These are phyloP conservation scores for Leptosphaerulina australis DNA, from an alignment of 2,329 filamentous ascomycete species.

Conservation along the genomic window DNA sequence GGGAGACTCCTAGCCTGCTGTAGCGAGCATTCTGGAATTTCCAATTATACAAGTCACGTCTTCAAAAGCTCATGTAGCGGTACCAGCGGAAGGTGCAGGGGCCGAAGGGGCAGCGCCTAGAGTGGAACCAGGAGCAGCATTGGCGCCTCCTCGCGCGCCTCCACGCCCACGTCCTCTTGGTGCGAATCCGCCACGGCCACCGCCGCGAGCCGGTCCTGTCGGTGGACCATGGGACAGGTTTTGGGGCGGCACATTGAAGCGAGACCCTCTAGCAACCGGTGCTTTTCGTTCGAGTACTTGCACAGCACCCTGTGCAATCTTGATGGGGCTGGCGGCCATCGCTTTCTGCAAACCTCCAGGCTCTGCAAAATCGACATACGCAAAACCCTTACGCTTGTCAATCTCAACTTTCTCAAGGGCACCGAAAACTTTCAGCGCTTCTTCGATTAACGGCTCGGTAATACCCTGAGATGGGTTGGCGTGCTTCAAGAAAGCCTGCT, in stretches of 20 bases:
- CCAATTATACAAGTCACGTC: not conserved
- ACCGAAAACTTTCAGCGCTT: slow-evolving; percentile 76
- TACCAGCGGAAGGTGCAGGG: not conserved
- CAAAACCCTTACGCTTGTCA: slow-evolving; percentile 92
- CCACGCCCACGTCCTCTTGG: slow-evolving; percentile 45
- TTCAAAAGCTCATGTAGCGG: slow-evolving; percentile 4
- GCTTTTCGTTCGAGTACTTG: slow-evolving; percentile 85
- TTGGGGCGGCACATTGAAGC: slow-evolving; percentile 36
- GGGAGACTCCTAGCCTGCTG: not conserved
- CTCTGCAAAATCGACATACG: slow-evolving; percentile 86
- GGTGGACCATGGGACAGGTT: slow-evolving; percentile 36
- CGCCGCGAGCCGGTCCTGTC: slow-evolving; percentile 37
- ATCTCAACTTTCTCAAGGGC: slow-evolving; percentile 82
- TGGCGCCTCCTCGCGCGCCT: slow-evolving; percentile 40
- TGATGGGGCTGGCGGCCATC: slow-evolving; percentile 78
- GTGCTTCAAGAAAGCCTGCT: slow-evolving; percentile 63
- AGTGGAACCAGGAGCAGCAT: slow-evolving; percentile 22
- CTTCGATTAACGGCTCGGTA: slow-evolving; percentile 78
- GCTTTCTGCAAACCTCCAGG: slow-evolving; percentile 76
- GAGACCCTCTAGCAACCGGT: slow-evolving; percentile 39
- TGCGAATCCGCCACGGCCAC: slow-evolving; percentile 41
- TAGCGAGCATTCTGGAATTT: not conserved
- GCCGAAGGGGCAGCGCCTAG: not conserved
- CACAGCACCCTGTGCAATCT: slow-evolving; percentile 83
- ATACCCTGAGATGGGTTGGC: slow-evolving; percentile 87